Percentiles rank a stretch among this genome's conserved stretches.
Conservation (phyloP, 2,329 filamentous ascomycete species). For the Trichoderma koningiopsis region DNA sequence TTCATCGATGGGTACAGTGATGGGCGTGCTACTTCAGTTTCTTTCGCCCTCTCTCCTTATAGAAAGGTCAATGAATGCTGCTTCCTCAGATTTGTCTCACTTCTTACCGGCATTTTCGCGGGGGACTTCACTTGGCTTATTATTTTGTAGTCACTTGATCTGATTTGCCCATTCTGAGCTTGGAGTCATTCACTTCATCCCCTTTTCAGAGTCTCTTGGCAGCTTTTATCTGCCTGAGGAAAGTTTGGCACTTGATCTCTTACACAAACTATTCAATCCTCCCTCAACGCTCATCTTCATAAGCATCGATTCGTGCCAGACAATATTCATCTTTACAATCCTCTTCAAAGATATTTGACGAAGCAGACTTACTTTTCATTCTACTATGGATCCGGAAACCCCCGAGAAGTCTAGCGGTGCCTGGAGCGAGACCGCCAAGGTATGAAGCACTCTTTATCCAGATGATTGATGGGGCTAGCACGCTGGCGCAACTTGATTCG, state of each 20-base stretch:
- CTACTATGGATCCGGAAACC: slow-evolving; percentile 34
- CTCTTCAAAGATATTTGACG: not conserved
- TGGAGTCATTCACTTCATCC: not conserved
- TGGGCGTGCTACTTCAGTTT: not conserved
- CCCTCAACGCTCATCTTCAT: not conserved
- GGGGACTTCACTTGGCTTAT: not conserved
- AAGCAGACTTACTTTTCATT: not conserved
- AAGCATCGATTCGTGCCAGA: not conserved
- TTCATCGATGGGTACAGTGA: not conserved
- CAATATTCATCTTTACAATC: not conserved
- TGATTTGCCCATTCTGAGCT: not conserved
- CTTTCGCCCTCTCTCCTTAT: not conserved
- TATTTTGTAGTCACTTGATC: not conserved
- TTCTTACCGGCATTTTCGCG: not conserved
- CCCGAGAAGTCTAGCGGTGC: slow-evolving; percentile 32
- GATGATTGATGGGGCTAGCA: not conserved
- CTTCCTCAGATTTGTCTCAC: not conserved
- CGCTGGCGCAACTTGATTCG: not conserved
- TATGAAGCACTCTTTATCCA: slow-evolving; percentile 21
- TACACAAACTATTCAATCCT: not conserved
- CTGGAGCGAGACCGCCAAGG: slow-evolving; percentile 45
- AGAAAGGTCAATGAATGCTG: not conserved
- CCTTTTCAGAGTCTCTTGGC: not conserved
- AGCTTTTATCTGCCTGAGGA: not conserved
- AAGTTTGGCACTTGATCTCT: not conserved